Percentiles rank a stretch among this genome's conserved stretches.
These are phyloP conservation scores for Hypoxylon fragiforme DNA, from an alignment of 495 filamentous ascomycete species.

Conservation along the genomic window DNA sequence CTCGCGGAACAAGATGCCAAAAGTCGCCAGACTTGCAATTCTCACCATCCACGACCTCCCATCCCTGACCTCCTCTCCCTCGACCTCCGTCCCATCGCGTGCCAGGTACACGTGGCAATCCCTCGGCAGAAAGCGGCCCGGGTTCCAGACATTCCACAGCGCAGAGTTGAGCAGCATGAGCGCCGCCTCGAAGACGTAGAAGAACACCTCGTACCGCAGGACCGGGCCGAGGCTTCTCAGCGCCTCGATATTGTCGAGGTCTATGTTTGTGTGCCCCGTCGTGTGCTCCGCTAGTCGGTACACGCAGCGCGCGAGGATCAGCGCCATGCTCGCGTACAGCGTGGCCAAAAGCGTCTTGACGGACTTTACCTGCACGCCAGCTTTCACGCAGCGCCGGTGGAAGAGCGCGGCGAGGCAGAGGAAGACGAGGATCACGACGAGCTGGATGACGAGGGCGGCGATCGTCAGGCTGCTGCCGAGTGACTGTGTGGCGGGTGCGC, in stretches of 20 bases:
- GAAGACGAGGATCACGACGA: conserved; percentile 36
- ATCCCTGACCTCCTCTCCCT: conserved; percentile 22
- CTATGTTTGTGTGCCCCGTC: conserved; percentile 30
- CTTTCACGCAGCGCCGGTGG: conserved; percentile 33
- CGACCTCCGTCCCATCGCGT: conserved; percentile 34
- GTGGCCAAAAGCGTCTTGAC: conserved; percentile 26
- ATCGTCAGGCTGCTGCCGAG: conserved; percentile 35
- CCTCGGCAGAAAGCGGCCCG: conserved; percentile 35
- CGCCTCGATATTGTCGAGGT: conserved; percentile 16
- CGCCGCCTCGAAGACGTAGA: conserved; percentile 42
- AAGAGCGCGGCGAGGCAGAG: conserved; percentile 36
- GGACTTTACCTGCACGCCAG: conserved; percentile 1
- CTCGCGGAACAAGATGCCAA: conserved; percentile 33
- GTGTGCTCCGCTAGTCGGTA: conserved; percentile 42
- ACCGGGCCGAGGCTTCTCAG: conserved; percentile 36
- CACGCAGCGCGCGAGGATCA: conserved; percentile 39
- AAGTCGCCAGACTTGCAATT: conserved; percentile 30
- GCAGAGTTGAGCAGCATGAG: conserved; percentile 41
- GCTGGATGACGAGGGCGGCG: conserved; percentile 37
- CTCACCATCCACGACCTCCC: conserved; percentile 29
- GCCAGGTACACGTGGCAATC: conserved; percentile 33
- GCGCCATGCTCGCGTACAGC: conserved; percentile 38
- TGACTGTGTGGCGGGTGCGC: background rate
- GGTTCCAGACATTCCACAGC: conserved; percentile 42
- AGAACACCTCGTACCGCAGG: conserved; percentile 38